Conservation (phyloP, 2,329 filamentous ascomycete species). For the Chrysoporthe austroafricana region DNA sequence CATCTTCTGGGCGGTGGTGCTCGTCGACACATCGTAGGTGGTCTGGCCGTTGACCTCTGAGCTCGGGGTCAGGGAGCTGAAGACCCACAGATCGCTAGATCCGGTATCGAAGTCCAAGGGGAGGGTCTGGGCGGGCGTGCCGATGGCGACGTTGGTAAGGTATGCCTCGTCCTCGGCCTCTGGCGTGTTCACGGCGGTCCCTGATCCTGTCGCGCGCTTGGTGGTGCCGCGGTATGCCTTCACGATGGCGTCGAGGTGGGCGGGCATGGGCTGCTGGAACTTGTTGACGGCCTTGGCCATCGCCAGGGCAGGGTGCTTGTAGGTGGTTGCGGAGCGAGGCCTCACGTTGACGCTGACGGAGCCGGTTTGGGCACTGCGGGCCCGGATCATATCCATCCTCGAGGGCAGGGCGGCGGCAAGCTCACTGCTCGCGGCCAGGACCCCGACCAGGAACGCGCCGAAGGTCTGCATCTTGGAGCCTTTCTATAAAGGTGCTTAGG, state of each 20-base stretch:
- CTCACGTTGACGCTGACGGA: constrained; percentile 24
- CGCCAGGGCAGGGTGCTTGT: constrained; percentile 30
- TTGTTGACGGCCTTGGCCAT: constrained; percentile 30
- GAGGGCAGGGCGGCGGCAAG: constrained; percentile 28
- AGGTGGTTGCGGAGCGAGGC: constrained; percentile 24
- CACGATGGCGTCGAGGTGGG: constrained; percentile 28
- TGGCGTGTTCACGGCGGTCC: constrained; percentile 18
- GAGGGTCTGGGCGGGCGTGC: constrained; percentile 42
- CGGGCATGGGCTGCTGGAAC: constrained; percentile 28
- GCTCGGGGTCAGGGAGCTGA: constrained; percentile 32
- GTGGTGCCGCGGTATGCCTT: constrained; percentile 14
- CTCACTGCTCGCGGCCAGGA: constrained; percentile 29
- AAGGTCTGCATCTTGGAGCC: constrained; percentile 28
- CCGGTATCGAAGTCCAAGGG: constrained; percentile 52
- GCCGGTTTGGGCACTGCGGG: constrained; percentile 14
- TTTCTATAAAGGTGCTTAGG: background rate
- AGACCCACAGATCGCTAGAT: constrained; percentile 46
- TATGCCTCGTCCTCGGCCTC: constrained; percentile 23
- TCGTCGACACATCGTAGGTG: constrained; percentile 34
- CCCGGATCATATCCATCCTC: constrained; percentile 16
- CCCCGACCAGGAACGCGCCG: constrained; percentile 25
- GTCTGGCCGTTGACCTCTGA: constrained; percentile 31
- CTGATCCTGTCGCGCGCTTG: constrained; percentile 14
- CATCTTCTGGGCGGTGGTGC: constrained; percentile 32
- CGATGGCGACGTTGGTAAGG: constrained; percentile 25